Base-by-base conservation (phyloP, 225 moss, liverwort and hornwort genomes). In the Physcomitrium patens region DNA sequence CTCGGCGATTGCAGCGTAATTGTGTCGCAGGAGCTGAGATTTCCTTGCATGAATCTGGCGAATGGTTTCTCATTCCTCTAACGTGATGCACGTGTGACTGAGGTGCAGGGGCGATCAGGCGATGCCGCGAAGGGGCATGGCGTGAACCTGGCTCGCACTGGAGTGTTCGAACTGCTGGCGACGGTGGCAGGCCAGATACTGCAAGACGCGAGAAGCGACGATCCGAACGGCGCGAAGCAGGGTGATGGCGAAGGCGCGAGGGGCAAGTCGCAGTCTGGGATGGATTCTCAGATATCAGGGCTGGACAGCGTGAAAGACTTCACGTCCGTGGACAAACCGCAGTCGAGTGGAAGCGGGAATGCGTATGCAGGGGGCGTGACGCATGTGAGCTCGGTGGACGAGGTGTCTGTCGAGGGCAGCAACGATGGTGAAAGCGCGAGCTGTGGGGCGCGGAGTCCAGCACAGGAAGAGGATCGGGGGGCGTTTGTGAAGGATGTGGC, bases 111-210 rank as follows among this genome's bases (percentile, higher is more conserved):
- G 61, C 85, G 87, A 63, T 82, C 79, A 80, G 85, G 85, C 26
- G 87, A 85, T 76, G 56, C 70, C 69, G 78, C 77, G 49, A 85
- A 85, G 80, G 77, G 82, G 51, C 85, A 80, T 46, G 80, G 75
- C 65, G 85, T 67, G 56, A 82, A 59, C 70, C 74, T 75, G 56
- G 65, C 80, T 59, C 80, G 80, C 55, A 69, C 65, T 28, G 87
- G 87, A 55, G 85, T 88, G 61, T 88, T 88, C 74, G 87, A 88
- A 61, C 70, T 88, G 69, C 80, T 85, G 1, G 85, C 87, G 65
- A 85, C 82, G 20, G 87, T 88, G 78, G 87, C 87, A 28, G 87
- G 87, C 15, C 87, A 88, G 80, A 88, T 88, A 42, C 80, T 88
- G 3, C 87, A 88, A 67, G 87, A 85, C 55, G 72, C 82, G 60